Evolutionary conservation across 495 filamentous ascomycete species (phyloP).

Genomic region (Opeltia flavorubescens): DNA sequence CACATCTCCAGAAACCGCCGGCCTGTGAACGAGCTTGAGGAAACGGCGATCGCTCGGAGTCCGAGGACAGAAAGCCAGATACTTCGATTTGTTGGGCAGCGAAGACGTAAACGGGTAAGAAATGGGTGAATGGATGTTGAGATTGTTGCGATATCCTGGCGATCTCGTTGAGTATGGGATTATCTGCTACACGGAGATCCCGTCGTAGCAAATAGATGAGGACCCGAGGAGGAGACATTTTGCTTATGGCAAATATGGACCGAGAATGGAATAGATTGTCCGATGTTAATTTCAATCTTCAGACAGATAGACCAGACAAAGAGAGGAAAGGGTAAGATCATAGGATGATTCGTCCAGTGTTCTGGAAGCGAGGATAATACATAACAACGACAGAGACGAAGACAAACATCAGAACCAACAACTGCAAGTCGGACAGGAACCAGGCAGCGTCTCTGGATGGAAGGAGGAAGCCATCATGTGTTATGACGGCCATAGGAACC

Average conservation of each 20-base stretch:
- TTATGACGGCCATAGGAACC: neutral
- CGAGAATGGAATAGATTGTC: no score
- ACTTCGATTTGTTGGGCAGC: constrained; percentile 51
- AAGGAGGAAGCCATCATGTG: neutral
- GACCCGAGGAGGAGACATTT: constrained; percentile 24
- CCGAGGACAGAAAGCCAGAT: constrained; percentile 44
- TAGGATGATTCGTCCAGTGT: neutral
- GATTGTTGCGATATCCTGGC: constrained; percentile 22
- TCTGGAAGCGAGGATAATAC: neutral
- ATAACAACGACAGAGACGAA: neutral
- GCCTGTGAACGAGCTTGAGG: constrained; percentile 40
- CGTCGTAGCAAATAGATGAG: constrained; percentile 50
- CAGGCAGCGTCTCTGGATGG: neutral
- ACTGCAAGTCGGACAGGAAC: neutral
- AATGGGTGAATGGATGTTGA: constrained; percentile 43
- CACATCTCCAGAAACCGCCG: constrained; percentile 51
- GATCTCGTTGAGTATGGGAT: constrained; percentile 47
- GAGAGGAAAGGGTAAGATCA: neutral
- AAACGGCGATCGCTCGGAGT: constrained; percentile 33
- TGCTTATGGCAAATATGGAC: neutral
- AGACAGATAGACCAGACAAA: neutral
- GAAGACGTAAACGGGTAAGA: constrained; percentile 53
- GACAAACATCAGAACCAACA: neutral
- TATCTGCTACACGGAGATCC: constrained; percentile 55
- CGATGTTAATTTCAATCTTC: no score